phyloP scores from a whole-genome alignment of 2,329 filamentous ascomycete species.

The Arthrobotrys iridis region DNA sequence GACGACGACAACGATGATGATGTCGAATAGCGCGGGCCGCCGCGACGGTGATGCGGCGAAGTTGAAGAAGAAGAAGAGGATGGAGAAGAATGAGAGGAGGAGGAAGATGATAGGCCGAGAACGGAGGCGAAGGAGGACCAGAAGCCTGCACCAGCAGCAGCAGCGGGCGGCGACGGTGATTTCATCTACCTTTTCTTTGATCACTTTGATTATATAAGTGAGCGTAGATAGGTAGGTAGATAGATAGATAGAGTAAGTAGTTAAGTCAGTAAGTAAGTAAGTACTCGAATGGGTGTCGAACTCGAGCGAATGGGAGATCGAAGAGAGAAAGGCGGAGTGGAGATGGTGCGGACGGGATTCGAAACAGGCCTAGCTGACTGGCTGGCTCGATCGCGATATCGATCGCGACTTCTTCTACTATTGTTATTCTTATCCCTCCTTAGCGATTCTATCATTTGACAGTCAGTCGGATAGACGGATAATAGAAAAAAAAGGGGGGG shows the following conservation, averaged over 20 bases:
- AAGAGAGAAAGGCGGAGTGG: not conserved
- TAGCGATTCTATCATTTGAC: not conserved
- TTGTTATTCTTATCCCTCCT: too few relatives aligned
- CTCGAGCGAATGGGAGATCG: too few relatives aligned
- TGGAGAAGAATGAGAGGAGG: not conserved
- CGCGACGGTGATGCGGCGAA: not conserved
- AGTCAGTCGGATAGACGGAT: too few relatives aligned
- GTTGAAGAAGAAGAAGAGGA: not conserved
- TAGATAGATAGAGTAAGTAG: too few relatives aligned
- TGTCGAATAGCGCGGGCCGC: not conserved
- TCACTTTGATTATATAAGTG: too few relatives aligned
- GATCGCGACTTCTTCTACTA: too few relatives aligned
- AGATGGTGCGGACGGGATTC: not conserved
- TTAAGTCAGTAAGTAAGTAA: too few relatives aligned
- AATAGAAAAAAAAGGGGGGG: not conserved
- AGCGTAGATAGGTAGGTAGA: too few relatives aligned
- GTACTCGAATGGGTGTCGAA: not conserved
- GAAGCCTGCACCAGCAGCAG: too few relatives aligned
- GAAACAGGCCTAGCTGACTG: too few relatives aligned
- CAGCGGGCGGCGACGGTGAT: constrained; percentile 12
- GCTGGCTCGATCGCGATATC: too few relatives aligned
- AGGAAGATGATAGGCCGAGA: constrained; percentile 2
- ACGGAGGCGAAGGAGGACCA: constrained; percentile 38
- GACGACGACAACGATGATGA: not conserved
- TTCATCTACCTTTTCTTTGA: too few relatives aligned